Percentiles rank a stretch among this genome's conserved stretches.
Evolutionary conservation across 805 yeast species (phyloP).

Genomic region (Tetrapisispora iriomotensis): DNA sequence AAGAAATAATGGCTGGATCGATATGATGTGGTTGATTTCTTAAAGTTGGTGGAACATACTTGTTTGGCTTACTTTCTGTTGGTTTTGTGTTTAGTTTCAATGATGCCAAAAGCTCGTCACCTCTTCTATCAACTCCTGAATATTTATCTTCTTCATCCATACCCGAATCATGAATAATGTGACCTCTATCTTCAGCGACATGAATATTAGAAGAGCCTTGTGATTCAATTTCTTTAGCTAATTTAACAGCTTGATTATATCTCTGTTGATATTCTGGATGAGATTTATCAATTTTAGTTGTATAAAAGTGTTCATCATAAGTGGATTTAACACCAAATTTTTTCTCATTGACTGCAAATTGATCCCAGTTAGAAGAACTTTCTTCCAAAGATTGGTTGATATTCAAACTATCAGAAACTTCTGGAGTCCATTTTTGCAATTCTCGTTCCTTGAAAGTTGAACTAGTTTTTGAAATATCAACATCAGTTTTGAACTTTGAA

Average conservation of each 20-base stretch:
- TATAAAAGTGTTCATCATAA: slow-evolving; percentile 75
- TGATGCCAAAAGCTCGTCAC: slow-evolving; percentile 28
- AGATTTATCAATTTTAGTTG: slow-evolving; percentile 60
- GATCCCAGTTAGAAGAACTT: slow-evolving; percentile 60
- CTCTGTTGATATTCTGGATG: slow-evolving; percentile 67
- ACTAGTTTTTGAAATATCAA: slow-evolving; percentile 59
- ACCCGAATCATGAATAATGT: slow-evolving; percentile 68
- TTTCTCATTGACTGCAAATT: slow-evolving; percentile 81
- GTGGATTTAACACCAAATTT: slow-evolving; percentile 83
- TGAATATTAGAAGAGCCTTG: slow-evolving; percentile 60
- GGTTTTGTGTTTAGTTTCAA: slow-evolving; percentile 25
- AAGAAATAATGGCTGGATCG: slow-evolving; percentile 30
- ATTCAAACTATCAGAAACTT: slow-evolving; percentile 22
- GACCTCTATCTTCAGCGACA: slow-evolving; percentile 85
- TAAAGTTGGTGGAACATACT: slow-evolving; percentile 27
- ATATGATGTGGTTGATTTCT: slow-evolving; percentile 27
- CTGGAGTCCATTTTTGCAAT: slow-evolving; percentile 80
- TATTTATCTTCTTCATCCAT: slow-evolving; percentile 93
- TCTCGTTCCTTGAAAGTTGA: slow-evolving; percentile 50
- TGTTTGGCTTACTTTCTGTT: slow-evolving; percentile 25
- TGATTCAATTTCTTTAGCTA: slow-evolving; percentile 78
- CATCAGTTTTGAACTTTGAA: slow-evolving; percentile 63
- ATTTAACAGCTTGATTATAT: slow-evolving; percentile 56
- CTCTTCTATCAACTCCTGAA: slow-evolving; percentile 72
- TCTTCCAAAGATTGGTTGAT: slow-evolving; percentile 30